A percentile compares a stretch with the other conserved stretches of the same genome.
Conservation (phyloP, 805 yeast genomes). For the Metschnikowia lachancei region DNA sequence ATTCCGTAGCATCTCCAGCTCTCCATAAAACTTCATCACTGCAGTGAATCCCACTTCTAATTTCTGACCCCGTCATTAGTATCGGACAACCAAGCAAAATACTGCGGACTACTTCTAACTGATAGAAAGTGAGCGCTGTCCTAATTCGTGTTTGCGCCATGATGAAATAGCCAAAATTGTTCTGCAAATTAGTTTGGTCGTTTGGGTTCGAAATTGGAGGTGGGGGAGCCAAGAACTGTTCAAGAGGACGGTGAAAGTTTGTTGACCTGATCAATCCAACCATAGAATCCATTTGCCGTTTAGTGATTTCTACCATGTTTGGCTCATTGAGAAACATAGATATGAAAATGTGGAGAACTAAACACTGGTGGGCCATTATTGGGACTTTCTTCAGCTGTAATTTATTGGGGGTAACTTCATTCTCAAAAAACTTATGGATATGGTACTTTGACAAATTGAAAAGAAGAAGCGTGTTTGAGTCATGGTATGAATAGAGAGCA, state of each 20-base stretch:
- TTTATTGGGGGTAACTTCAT: conserved; percentile 43
- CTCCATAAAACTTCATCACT: conserved; percentile 59
- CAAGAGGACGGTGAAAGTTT: conserved; percentile 50
- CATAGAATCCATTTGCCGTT: conserved; percentile 53
- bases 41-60: conserved; percentile 67
- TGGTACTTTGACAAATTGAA: conserved; percentile 66
- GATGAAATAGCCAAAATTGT: conserved; percentile 50
- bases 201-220: conserved; percentile 24
- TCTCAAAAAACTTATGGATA: conserved; percentile 64
- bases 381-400: conserved; percentile 53
- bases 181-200: conserved; percentile 31
- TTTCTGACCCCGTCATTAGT: conserved; percentile 37
- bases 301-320: conserved; percentile 48
- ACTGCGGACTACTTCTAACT: conserved; percentile 48
- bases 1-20: conserved; percentile 46
- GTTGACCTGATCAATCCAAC: conserved; percentile 54
- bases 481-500: conserved; percentile 79
- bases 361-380: conserved; percentile 54
- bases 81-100: conserved; percentile 43
- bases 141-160: conserved; percentile 55
- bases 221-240: conserved; percentile 23
- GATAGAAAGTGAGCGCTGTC: conserved; percentile 50
- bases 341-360: conserved; percentile 53
- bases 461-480: conserved; percentile 67
- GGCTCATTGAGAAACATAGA: conserved; percentile 56